These are phyloP conservation scores for Fonsecaea multimorphosa DNA, from an alignment of 2,329 filamentous ascomycete genomes.

Conservation along the genomic window DNA sequence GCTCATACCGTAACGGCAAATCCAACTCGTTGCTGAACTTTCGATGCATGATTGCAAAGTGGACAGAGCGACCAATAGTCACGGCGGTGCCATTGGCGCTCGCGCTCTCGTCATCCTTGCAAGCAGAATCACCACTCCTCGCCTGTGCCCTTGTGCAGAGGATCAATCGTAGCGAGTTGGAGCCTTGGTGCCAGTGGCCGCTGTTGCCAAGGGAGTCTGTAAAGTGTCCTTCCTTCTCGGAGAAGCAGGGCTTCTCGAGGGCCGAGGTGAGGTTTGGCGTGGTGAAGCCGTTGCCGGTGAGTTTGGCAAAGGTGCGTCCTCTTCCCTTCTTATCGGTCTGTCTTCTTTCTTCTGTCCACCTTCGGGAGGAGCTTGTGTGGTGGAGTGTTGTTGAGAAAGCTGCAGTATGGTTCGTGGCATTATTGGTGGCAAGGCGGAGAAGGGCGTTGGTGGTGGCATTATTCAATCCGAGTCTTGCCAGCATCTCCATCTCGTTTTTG, in stretches of 20 bases:
- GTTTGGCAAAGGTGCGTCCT: conserved; percentile 43
- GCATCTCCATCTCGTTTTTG: conserved; percentile 5
- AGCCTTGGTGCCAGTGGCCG: conserved; percentile 49
- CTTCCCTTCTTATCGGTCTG: conserved; percentile 1
- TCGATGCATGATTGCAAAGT: conserved; percentile 47
- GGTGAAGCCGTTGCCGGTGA: conserved; percentile 43
- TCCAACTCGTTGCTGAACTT: conserved; percentile 46
- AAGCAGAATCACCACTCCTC: conserved; percentile 12
- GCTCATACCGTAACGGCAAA: conserved; percentile 48
- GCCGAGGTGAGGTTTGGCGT: conserved; percentile 44
- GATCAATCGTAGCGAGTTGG: conserved; percentile 47
- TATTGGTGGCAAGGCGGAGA: not conserved
- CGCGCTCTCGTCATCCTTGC: conserved; percentile 28
- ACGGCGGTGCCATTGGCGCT: conserved; percentile 7
- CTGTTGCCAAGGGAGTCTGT: conserved; percentile 33
- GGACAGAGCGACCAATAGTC: conserved; percentile 39
- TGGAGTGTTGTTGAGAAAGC: not conserved
- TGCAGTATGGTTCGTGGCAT: conserved; percentile 12
- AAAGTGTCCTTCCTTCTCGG: conserved; percentile 22
- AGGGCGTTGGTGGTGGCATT: conserved; percentile 1
- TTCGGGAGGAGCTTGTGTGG: not conserved
- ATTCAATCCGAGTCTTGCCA: conserved; percentile 1
- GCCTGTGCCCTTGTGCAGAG: conserved; percentile 43
- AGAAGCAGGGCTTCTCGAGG: conserved; percentile 42
- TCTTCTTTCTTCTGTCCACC: not conserved